Conservation (phyloP, 768 basidiomycete species). For the Leccinum barrowsii region DNA sequence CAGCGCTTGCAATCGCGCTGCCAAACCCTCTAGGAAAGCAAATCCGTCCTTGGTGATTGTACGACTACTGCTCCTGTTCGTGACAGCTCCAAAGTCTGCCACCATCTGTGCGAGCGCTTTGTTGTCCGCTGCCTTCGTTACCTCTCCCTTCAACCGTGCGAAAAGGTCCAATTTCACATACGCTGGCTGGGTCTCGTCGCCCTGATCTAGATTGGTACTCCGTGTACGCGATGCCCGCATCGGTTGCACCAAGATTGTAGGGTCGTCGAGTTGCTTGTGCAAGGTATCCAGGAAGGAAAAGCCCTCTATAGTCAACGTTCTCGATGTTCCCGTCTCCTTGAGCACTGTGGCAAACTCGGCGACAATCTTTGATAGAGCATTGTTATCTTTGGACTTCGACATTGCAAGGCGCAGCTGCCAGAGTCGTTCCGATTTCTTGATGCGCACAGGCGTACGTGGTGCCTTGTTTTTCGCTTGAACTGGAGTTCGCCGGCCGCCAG, state of each 20-base stretch:
- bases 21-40: conserved; percentile 61
- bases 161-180: conserved; percentile 59
- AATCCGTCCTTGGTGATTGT: conserved; percentile 79
- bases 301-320: conserved; percentile 65
- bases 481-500: conserved; percentile 31
- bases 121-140: conserved; percentile 48
- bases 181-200: conserved; percentile 41
- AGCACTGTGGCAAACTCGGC: conserved; percentile 60
- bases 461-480: conserved; percentile 18
- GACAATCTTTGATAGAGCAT: conserved; percentile 49
- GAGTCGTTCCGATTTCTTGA: conserved; percentile 47
- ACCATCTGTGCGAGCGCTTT: conserved; percentile 61
- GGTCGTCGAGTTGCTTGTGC: conserved; percentile 67
- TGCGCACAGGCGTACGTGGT: conserved; percentile 31
- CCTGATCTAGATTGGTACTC: conserved; percentile 39
- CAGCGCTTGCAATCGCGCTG: conserved; percentile 44
- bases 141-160: conserved; percentile 53
- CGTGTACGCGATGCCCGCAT: conserved; percentile 44
- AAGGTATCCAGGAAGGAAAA: conserved; percentile 67
- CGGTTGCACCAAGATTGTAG: conserved; percentile 54
- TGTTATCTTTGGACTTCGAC: conserved; percentile 50
- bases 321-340: conserved; percentile 58
- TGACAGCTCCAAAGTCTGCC: conserved; percentile 65
- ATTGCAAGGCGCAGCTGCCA: conserved; percentile 43
- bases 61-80: conserved; percentile 62